Evolutionary conservation across 768 basidiomycete genomes (phyloP), one percentile per base, ranked within the genome.

Genomic region (Tricholoma sp.): DNA sequence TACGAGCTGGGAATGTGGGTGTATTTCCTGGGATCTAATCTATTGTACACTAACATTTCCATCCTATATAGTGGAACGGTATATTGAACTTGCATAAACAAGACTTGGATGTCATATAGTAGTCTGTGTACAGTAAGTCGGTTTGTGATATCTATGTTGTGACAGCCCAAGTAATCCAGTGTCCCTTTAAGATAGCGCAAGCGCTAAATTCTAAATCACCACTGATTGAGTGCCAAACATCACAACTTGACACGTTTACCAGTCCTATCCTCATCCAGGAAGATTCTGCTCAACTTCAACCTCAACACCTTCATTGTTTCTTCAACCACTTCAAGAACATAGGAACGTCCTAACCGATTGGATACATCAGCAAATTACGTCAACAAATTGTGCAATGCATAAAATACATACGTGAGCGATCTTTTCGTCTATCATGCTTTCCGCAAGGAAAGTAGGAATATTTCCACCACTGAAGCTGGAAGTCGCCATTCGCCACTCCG

Each of bases 1-100:
- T 37, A 97, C 95, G 10, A 88, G 82, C 68, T 98, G 92, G 94
- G 95, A 96, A 82, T 83, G 94, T 92, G 63, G 63, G 84, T 62
- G 17, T 45, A 37, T n/a, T 18, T 36, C 24, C 42, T 34, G 50
- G 49, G 34, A 6, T 44, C 24, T 5, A 31, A 31, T 32, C 8
- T 6, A 12, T 32, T 31, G 29, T 32, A 49, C n/a, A 5, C 47
- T 49, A 29, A 52, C 59, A 51, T 56, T 51, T 60, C 58, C 53
- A 33, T 63, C 37, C 49, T 51, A n/a, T 24, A 7, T 55, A 92
- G 90, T 92, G 62, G 90, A 91, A 63, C 81, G 91, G 56, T 93
- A 93, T 66, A 77, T 93, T n/a, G 91, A 93, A 62, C 79, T 93
- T 48, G 89, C 84, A 42, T 93, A 53, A 63, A 64, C 65, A 15